Conservation (phyloP, 345 rosid genomes). For the Lumnitzera racemosa region DNA sequence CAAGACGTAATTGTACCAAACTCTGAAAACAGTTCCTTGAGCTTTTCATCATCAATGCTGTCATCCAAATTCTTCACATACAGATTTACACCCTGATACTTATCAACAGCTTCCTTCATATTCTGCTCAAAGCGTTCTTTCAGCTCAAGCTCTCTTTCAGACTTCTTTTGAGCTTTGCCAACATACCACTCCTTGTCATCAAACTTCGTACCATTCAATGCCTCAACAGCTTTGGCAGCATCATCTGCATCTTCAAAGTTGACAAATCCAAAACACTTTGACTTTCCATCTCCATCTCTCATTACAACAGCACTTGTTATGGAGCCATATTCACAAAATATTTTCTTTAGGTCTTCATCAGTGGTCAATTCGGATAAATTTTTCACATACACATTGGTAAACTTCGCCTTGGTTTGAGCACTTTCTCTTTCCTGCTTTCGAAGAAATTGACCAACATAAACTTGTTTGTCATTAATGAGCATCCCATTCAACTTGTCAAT, state of each 20-base stretch:
- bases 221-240: constrained; percentile 15
- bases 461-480: constrained; percentile 33
- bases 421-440: constrained; percentile 30
- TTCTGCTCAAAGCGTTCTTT: constrained; percentile 13
- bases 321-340: constrained; percentile 4
- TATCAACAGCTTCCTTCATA: constrained; percentile 5
- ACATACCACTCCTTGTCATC: constrained; percentile 19
- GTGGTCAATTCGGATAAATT: constrained; percentile 3
- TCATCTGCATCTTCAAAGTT: constrained; percentile 15
- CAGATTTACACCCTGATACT: constrained; percentile 6
- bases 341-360: background rate
- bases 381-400: constrained; percentile 1
- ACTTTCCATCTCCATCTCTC: constrained; percentile 13
- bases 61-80: constrained; percentile 11
- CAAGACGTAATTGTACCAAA: constrained; percentile 10
- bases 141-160: constrained; percentile 14
- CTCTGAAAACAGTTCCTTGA: constrained; percentile 7
- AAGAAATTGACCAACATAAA: constrained; percentile 31
- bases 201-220: constrained; percentile 12
- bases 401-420: constrained; percentile 8
- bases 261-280: constrained; percentile 16
- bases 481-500: constrained; percentile 30
- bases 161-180: constrained; percentile 16
- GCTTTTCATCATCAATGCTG: constrained; percentile 9
- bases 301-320: constrained; percentile 10